Conservation (phyloP, 2,329 filamentous ascomycete species). For the Apiospora sp. region DNA sequence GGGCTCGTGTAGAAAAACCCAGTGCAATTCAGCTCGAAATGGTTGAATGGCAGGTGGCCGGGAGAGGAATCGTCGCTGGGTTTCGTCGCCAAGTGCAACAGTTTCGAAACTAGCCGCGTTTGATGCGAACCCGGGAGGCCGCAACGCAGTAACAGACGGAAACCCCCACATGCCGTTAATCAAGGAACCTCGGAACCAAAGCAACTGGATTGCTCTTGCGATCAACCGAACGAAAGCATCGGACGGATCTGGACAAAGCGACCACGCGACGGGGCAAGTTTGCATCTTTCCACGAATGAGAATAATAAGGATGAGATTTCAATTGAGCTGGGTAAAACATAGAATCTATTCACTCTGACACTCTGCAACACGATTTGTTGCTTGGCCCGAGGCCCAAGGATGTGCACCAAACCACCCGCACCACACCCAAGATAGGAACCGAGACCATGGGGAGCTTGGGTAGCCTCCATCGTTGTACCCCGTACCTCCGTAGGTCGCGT, state of each 20-base stretch:
- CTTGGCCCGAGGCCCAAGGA: not conserved
- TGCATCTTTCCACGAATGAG: not conserved
- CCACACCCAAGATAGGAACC: not conserved
- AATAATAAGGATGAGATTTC: not conserved
- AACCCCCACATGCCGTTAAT: constrained; percentile 7
- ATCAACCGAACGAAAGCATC: not conserved
- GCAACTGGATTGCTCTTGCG: not conserved
- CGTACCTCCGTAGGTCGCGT: not conserved
- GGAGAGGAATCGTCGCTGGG: not conserved
- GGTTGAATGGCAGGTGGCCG: not conserved
- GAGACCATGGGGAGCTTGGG: not conserved
- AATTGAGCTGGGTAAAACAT: not conserved
- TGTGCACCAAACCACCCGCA: not conserved
- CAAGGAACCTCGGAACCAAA: not conserved
- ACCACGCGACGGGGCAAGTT: not conserved
- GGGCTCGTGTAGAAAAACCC: not conserved
- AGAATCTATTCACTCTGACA: not conserved
- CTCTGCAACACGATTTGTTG: not conserved
- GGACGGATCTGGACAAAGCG: not conserved
- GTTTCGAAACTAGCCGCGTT: constrained; percentile 15
- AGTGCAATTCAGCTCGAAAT: not conserved
- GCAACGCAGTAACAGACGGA: constrained; percentile 9
- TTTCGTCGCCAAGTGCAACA: constrained; percentile 10
- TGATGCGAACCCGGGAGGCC: constrained; percentile 10
- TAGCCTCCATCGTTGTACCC: not conserved